Evolutionary conservation across 805 yeast species (phyloP).

Genomic region (Ogataea dorogensis): DNA sequence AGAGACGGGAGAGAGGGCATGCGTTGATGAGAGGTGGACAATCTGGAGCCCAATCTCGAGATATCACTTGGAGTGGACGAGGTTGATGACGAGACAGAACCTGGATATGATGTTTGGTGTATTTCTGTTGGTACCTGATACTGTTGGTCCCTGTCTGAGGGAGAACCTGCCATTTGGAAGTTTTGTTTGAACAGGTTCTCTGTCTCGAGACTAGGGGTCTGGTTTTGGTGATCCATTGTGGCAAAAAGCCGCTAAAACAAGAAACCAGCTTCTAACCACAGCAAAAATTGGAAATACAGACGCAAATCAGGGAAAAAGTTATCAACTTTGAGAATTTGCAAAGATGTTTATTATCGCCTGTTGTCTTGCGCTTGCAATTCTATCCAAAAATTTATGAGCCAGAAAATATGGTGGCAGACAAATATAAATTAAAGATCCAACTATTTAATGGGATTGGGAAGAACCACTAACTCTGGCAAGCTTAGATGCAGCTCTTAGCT

Average conservation of each 20-base stretch:
- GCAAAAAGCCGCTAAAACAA: neutral
- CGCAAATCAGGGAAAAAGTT: slow-evolving; percentile 7
- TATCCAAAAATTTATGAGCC: slow-evolving; percentile 10
- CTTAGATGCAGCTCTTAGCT: slow-evolving; percentile 31
- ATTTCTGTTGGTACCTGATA: slow-evolving; percentile 21
- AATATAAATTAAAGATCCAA: slow-evolving; percentile 1
- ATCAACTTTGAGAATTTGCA: slow-evolving; percentile 9
- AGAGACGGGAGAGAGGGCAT: slow-evolving; percentile 23
- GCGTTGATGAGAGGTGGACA: slow-evolving; percentile 22
- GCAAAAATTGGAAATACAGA: slow-evolving; percentile 5
- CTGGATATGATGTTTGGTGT: slow-evolving; percentile 26
- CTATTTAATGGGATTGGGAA: slow-evolving; percentile 1
- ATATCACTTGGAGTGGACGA: slow-evolving; percentile 9
- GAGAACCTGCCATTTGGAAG: slow-evolving; percentile 4
- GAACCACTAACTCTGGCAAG: slow-evolving; percentile 27
- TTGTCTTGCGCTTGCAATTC: slow-evolving; percentile 8
- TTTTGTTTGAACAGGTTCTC: slow-evolving; percentile 4
- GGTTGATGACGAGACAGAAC: slow-evolving; percentile 8
- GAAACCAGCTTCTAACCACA: no score
- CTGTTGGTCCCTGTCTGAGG: slow-evolving; percentile 11
- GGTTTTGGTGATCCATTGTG: slow-evolving; percentile 8
- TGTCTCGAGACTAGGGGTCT: slow-evolving; percentile 6
- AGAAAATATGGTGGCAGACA: neutral
- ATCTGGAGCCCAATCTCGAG: slow-evolving; percentile 15
- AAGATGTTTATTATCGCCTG: slow-evolving; percentile 4